These are phyloP conservation scores for Turritis glabra DNA, from an alignment of 345 rosid genomes.

Conservation along the genomic window DNA sequence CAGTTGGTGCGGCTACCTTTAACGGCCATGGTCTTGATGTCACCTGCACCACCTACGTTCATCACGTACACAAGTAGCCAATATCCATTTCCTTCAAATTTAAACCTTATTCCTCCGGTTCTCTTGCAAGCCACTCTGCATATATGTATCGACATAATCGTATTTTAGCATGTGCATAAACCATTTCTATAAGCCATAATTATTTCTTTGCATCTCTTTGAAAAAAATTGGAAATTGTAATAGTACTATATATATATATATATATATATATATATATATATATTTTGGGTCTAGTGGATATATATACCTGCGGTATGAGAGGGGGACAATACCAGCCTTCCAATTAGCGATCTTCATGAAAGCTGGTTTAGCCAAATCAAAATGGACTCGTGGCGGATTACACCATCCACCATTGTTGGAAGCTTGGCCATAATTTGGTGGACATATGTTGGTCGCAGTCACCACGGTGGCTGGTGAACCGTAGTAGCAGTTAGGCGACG, in stretches of 20 bases:
- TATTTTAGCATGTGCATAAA: background rate
- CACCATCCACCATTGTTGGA: slow-evolving; percentile 89
- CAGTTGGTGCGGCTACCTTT: slow-evolving; percentile 74
- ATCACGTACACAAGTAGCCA: slow-evolving; percentile 67
- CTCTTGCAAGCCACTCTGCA: slow-evolving; percentile 57
- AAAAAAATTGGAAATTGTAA: background rate
- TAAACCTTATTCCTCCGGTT: slow-evolving; percentile 48
- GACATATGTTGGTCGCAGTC: slow-evolving; percentile 84
- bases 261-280: background rate
- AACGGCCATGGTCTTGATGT: slow-evolving; percentile 53
- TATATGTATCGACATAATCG: background rate
- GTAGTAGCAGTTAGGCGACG: slow-evolving; percentile 53
- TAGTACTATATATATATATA: background rate
- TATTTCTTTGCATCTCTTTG: background rate
- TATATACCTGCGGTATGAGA: slow-evolving; percentile 63
- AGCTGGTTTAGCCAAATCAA: slow-evolving; percentile 86
- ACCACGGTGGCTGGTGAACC: slow-evolving; percentile 49
- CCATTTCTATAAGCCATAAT: background rate
- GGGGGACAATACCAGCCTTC: slow-evolving; percentile 84
- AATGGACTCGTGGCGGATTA: slow-evolving; percentile 82
- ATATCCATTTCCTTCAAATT: slow-evolving; percentile 57
- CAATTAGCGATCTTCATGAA: slow-evolving; percentile 84
- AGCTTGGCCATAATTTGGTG: slow-evolving; percentile 67
- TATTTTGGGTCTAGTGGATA: background rate
- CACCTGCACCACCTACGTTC: slow-evolving; percentile 80